Evolutionary conservation across 305 asterid genomes (phyloP), one percentile per base, ranked within the genome.

Genomic region (Lippia alba): DNA sequence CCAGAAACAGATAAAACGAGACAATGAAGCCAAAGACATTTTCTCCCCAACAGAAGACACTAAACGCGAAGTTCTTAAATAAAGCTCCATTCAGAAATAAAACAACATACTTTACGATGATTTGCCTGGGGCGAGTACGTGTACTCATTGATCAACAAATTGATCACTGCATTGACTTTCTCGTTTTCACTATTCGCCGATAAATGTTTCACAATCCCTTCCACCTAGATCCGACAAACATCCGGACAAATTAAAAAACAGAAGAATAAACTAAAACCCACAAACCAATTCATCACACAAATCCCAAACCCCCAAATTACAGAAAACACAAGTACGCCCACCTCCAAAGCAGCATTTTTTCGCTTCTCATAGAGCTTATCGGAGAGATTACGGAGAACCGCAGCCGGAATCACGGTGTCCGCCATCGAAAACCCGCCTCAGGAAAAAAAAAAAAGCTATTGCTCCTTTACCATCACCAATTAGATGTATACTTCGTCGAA

Each of bases 311-410:
- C 61, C 32, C 60, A 15, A 8, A 62, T 15, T 12, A 32, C 41
- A 32, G 20, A 49, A 67, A 18, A 58, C n/a, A 57, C 60, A 18
- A 30, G 16, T 15, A 64, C 36, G 18, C 46, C 14, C 64, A 94
- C 99, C 97, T 94, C 99, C 11, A 91, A 81, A 65, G 99, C 99
- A 71, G 99, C 99, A 90, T 91, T 94, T 73, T 94, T 94, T 50
- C 99, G 94, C 89, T 91, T 94, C 81, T 94, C 99, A 63, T 94
- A 94, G 30, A 94, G 92, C 86, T 94, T 94, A 74, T 94, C 99
- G 58, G 97, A 91, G 60, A 94, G 87, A 83, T 91, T 94, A 33
- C 99, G 96, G 40, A 94, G 85, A 71, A 91, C 96, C 58, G 97
- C 89, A 5, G 96, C 87, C 4, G 97, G 96, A 84, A 94, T 81